Evolutionary conservation across 1,284 basidiomycete species (phyloP).

Genomic region (Austroboletus sp.): DNA sequence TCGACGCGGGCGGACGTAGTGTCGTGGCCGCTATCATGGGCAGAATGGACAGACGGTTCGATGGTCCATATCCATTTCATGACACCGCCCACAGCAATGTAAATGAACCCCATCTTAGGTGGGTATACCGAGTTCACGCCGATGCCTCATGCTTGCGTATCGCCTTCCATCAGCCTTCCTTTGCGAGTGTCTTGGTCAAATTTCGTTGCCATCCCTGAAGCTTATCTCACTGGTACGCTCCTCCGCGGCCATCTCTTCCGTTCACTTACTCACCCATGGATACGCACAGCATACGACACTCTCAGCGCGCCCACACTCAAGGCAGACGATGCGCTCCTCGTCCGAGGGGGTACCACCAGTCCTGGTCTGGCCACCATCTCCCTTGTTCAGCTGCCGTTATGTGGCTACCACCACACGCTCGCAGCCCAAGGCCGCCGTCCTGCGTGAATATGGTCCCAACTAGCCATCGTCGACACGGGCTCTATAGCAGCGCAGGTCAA

Average conservation of each 20-base stretch:
- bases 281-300: background rate
- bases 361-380: conserved; percentile 18
- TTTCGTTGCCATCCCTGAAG: conserved; percentile 26
- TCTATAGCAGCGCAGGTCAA: conserved; percentile 17
- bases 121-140: conserved; percentile 28
- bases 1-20: conserved; percentile 19
- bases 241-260: background rate
- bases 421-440: conserved; percentile 10
- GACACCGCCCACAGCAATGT: background rate
- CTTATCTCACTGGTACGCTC: conserved; percentile 19
- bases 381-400: conserved; percentile 15
- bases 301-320: conserved; percentile 13
- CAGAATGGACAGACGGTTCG: conserved; percentile 25
- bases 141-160: conserved; percentile 25
- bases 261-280: background rate
- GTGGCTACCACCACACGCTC: conserved; percentile 22
- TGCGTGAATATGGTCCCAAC: conserved; percentile 15
- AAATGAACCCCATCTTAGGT: conserved; percentile 8
- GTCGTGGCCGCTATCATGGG: conserved; percentile 25
- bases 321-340: conserved; percentile 18
- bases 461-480: conserved; percentile 19
- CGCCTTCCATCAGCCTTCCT: conserved; percentile 19
- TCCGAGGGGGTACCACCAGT: conserved; percentile 23
- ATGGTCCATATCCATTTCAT: conserved; percentile 9
- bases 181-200: conserved; percentile 17